Evolutionary conservation across 2,329 filamentous ascomycete genomes (phyloP).

Genomic region (Magnaporthiopsis poae): DNA sequence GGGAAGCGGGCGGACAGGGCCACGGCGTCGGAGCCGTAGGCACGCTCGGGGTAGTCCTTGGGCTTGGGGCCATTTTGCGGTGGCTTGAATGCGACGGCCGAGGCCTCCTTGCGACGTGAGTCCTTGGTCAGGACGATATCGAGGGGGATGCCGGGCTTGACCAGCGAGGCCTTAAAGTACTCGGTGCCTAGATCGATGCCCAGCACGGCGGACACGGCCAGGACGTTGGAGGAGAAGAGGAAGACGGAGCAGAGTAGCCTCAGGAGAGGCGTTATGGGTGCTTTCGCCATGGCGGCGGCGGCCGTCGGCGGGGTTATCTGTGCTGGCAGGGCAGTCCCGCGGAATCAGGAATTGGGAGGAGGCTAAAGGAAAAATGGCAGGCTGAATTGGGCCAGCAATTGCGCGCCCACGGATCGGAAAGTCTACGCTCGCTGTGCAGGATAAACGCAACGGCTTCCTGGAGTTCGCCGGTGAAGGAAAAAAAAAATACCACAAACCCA

Average conservation of each 20-base stretch:
- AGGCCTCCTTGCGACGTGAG: slow-evolving; percentile 87
- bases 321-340: not conserved
- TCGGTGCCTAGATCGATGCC: slow-evolving; percentile 92
- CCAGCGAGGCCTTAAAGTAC: slow-evolving; percentile 90
- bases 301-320: slow-evolving; percentile 2
- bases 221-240: slow-evolving; percentile 37
- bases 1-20: slow-evolving; percentile 81
- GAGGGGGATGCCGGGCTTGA: slow-evolving; percentile 92
- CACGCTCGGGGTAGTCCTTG: slow-evolving; percentile 71
- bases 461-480: not conserved
- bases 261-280: slow-evolving; percentile 24
- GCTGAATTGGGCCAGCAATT: not conserved
- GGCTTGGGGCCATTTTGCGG: slow-evolving; percentile 52
- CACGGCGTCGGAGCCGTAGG: slow-evolving; percentile 85
- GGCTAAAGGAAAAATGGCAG: not conserved
- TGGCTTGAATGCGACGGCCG: slow-evolving; percentile 88
- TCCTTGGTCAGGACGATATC: slow-evolving; percentile 98
- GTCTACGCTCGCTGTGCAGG: not conserved
- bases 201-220: slow-evolving; percentile 62
- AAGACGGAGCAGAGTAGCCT: slow-evolving; percentile 30
- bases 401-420: not conserved
- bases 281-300: slow-evolving; percentile 27
- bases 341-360: not conserved
- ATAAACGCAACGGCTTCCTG: not conserved
- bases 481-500: not conserved